Percentiles rank a stretch among this genome's conserved stretches.
phyloP scores from a whole-genome alignment of 768 basidiomycete species.

The Leccinum pellstonianum region DNA sequence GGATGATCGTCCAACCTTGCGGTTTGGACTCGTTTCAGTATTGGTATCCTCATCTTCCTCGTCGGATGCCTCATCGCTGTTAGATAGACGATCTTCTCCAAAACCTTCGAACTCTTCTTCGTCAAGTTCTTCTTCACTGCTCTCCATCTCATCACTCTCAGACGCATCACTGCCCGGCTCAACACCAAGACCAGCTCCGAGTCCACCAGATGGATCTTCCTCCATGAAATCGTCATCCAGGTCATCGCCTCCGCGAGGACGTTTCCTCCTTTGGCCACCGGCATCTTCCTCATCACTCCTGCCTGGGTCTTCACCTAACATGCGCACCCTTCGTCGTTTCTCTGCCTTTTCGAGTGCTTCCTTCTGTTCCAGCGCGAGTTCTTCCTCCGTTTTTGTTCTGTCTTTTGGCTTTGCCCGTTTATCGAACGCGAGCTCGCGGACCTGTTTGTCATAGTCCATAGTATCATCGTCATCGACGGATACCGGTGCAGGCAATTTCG shows the following conservation, averaged over 20 bases:
- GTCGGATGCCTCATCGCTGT: conserved; percentile 38
- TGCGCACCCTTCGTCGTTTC: conserved; percentile 68
- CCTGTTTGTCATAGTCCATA: conserved; percentile 87
- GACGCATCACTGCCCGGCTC: conserved; percentile 42
- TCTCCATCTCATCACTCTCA: conserved; percentile 34
- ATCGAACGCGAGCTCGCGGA: conserved; percentile 91
- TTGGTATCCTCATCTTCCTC: conserved; percentile 39
- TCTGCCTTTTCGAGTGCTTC: conserved; percentile 86
- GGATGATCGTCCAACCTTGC: conserved; percentile 35
- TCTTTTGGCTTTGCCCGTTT: conserved; percentile 92
- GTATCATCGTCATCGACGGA: conserved; percentile 24
- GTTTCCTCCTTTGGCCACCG: conserved; percentile 45
- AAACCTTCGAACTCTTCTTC: conserved; percentile 32
- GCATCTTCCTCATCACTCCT: conserved; percentile 60
- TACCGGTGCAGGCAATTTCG: not conserved
- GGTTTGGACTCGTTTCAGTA: conserved; percentile 39
- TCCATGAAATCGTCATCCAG: conserved; percentile 80
- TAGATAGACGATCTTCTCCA: conserved; percentile 35
- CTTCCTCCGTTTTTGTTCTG: conserved; percentile 94
- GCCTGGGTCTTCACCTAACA: conserved; percentile 77
- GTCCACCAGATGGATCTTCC: conserved; percentile 36
- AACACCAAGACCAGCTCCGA: conserved; percentile 36
- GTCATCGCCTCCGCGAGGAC: conserved; percentile 76
- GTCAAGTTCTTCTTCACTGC: conserved; percentile 26
- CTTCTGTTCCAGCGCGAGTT: conserved; percentile 85